A percentile compares a stretch with the other conserved stretches of the same genome.
Conservation (phyloP, 495 filamentous ascomycete species). For the Hypoxylon lienhwacheense region DNA sequence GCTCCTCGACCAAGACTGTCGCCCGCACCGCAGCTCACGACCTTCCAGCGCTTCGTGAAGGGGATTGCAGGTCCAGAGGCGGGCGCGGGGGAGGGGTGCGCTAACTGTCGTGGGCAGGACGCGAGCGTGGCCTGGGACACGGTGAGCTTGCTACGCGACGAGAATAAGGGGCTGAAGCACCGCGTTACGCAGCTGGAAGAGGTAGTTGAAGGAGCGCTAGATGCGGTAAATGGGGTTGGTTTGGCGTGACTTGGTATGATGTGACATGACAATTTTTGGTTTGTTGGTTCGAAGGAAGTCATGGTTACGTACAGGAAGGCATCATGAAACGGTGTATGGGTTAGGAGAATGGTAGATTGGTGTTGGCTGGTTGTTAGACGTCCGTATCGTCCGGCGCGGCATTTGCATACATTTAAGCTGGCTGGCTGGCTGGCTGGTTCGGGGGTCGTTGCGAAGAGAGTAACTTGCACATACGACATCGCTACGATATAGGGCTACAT, state of each 20-base stretch:
- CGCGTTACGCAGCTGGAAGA: conserved; percentile 67
- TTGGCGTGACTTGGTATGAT: conserved; percentile 2
- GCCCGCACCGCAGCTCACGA: conserved; percentile 40
- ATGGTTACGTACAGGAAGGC: no score
- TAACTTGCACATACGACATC: no score
- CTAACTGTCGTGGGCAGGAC: conserved; percentile 63
- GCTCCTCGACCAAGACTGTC: background rate
- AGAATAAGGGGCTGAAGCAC: conserved; percentile 71
- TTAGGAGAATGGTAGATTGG: no score
- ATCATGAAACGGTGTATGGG: no score
- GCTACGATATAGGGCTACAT: no score
- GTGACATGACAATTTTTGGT: no score
- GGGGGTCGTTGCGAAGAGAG: no score
- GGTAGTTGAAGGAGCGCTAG: conserved; percentile 71
- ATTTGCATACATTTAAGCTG: no score
- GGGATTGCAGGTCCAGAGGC: conserved; percentile 44
- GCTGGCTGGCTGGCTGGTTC: no score
- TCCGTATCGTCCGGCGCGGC: no score
- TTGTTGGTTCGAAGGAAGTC: no score
- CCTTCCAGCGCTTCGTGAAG: conserved; percentile 56
- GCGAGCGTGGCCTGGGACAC: conserved; percentile 72
- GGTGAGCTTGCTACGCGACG: conserved; percentile 67
- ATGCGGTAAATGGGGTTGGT: conserved; percentile 58
- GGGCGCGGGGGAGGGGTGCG: conserved; percentile 47
- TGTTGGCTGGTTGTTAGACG: no score